Base-by-base conservation (phyloP, 1,284 basidiomycete genomes). In the Leccinum glutinopallens region DNA sequence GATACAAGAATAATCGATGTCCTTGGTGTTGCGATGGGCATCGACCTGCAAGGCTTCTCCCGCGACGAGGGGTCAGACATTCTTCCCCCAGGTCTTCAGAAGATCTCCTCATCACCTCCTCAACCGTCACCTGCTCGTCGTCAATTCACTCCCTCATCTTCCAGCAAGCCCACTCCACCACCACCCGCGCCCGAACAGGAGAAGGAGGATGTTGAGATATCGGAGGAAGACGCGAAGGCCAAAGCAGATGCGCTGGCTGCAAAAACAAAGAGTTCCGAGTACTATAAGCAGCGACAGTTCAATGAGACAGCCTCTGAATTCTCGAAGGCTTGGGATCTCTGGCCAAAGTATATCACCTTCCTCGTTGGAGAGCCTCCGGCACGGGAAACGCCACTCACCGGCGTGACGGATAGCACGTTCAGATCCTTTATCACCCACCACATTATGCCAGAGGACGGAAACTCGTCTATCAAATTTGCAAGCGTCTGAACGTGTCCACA, bases 1-100 rank as follows among this genome's bases (percentile, higher is more conserved):
- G 96, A 98, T 78, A 89, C 96, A 43, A 87, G 96, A 65, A 97
- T 97, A 93, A 93, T 98, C 78, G 89, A 92, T 72, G 95, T 96
- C 22, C 84, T 98, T 66, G 96, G 96, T 67, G 96, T 89, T 10
- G 84, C 95, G 66, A 96, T 98, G 92, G 95, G 95, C 58, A 86
- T 98, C 70, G 95, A 98, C 78, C 86, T 98, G 76, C 89, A 94
- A 77, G 94, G 91, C 60, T 93, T 93, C 77, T 84, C 88, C 65
- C 85, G 95, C 64, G 90, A 92, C 32, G 92, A 94, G 80, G 94
- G 93, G 51, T 93, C 93, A 8, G 85, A 91, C 65, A 93, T 94
- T 65, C 80, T 91, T 61, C 92, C 93, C 5, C 83, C 88, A 4
- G 90, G 87, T 55, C 73, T 85, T 63, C 73, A 78, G 62, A 73